These are phyloP conservation scores for Ormosia semicastrata DNA, from an alignment of 306 rosid genomes.

Conservation along the genomic window DNA sequence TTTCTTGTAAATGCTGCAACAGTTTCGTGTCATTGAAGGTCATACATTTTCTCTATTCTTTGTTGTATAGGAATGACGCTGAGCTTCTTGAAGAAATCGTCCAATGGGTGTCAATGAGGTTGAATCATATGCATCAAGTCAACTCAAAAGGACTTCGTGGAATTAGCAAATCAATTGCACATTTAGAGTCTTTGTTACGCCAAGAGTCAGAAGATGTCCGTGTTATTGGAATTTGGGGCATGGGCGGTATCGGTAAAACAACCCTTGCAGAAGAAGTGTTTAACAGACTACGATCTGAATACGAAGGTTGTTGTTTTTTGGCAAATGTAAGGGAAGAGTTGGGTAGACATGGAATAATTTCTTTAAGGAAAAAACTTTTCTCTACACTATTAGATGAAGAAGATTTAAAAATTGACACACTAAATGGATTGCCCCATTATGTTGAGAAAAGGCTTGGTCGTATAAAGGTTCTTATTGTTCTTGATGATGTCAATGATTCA, in stretches of 20 bases:
- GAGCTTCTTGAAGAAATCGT: not conserved
- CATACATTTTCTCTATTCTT: no score
- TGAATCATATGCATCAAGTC: not conserved
- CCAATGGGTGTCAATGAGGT: not conserved
- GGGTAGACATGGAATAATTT: not conserved
- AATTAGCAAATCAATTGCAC: not conserved
- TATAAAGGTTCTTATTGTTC: not conserved
- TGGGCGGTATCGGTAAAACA: not conserved
- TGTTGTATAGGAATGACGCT: not conserved
- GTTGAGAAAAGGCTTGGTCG: not conserved
- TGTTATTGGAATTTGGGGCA: slow-evolving; percentile 15
- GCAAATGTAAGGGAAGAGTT: not conserved
- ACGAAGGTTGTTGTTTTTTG: not conserved
- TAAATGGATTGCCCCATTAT: not conserved
- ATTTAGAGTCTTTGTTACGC: not conserved
- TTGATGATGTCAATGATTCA: slow-evolving; percentile 10
- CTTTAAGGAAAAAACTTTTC: not conserved
- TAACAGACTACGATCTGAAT: not conserved
- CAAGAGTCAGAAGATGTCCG: not conserved
- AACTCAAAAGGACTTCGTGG: not conserved
- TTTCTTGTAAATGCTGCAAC: not conserved
- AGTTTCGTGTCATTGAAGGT: no score
- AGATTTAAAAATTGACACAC: not conserved
- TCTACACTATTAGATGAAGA: not conserved
- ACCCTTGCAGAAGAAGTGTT: not conserved